Evolutionary conservation across 2,329 filamentous ascomycete species (phyloP), one percentile per base, ranked within the genome.

Genomic region (Penicillium sp.): DNA sequence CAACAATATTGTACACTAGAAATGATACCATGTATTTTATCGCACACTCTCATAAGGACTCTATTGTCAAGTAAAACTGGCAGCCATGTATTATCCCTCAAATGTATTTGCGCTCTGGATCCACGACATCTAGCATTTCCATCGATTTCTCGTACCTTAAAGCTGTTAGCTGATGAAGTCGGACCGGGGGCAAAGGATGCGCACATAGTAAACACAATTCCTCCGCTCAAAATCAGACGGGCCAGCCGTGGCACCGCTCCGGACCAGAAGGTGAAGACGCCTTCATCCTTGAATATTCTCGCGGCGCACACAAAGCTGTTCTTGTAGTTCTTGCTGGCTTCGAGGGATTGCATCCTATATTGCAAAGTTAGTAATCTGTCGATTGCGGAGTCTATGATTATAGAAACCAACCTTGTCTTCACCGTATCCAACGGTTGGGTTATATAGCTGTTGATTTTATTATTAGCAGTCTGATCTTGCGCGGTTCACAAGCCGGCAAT

Each of bases 191-290:
- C n/a, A 32, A 15, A 32, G n/a, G 34, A 39, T 26, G 74, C 80
- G 66, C 74, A 87, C 84, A 97, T 95, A 18, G 94, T 95, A 68
- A 99, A 99, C 33, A 99, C 94, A 67, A 99, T 96, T 15, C 94
- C 94, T 49, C 94, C 94, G 67, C 91, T 97, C 73, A 97, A 74
- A 34, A 97, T 89, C 62, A 99, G 72, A 51, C 94, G 81, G 20
- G 86, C 93, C 65, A 99, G 74, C 47, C 94, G 81, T 1, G 94
- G 94, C 61, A 97, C 68, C 18, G 94, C 93, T 21, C 94, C 94
- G 61, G 90, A 93, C 94, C 94, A 99, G 60, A 97, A 89, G 1
- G 92, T 96, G 33, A 93, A 70, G 10, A 97, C 49, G 2, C 94
- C 93, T 75, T 99, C 94, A 46, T 97, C 86, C 74, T 85, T 89